Base-by-base conservation (phyloP, 2,329 filamentous ascomycete species). In the Penicillium expansum region DNA sequence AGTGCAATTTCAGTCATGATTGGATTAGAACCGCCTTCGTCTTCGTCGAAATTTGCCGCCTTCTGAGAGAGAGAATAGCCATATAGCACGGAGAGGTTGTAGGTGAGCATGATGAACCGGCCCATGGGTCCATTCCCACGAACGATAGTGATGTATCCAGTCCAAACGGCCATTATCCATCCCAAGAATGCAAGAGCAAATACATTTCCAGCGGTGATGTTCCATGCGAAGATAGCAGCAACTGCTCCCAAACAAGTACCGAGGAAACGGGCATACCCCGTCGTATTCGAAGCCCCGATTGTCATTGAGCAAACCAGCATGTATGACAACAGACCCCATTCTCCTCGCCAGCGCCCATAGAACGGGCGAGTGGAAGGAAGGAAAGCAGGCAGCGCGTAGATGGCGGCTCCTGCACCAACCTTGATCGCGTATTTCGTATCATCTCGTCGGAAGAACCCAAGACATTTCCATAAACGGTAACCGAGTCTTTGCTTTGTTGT, bases 271-370 rank as follows among this genome's bases (percentile, higher is more conserved):
- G 92, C 86, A 68, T 87, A 86, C 4, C 92, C 92, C 0, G 93
- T 97, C 1, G 93, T 96, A 73, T 97, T 99, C 24, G 92, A 91
- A 8, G 94, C 92, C 29, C 94, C 94, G 22, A 97, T 93, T 0
- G 93, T 99, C 92, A 97, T 97, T 37, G 90, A 92, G 71, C 92
- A 96, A 24, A 99, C 94, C 69, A 97, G 86, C 93, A 97, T 97
- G 78, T 96, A 97, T 0, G 92, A 96, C 54, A 99, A 75, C 2
- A 99, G 81, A 22, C 94, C 94, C 94, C 94, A 99, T 80, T 99
- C 94, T 30, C 93, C 93, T 71, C 93, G 83, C 91, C 92, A 97
- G 67, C 88, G 88, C 51, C 86, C 82, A 71, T 97, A 99, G 20
- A 89, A 82, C 0, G 90, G 89, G 51, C 92, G 82, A 2, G 92